Evolutionary conservation across 345 rosid species (phyloP).

Genomic region (Populus pruinosa): DNA sequence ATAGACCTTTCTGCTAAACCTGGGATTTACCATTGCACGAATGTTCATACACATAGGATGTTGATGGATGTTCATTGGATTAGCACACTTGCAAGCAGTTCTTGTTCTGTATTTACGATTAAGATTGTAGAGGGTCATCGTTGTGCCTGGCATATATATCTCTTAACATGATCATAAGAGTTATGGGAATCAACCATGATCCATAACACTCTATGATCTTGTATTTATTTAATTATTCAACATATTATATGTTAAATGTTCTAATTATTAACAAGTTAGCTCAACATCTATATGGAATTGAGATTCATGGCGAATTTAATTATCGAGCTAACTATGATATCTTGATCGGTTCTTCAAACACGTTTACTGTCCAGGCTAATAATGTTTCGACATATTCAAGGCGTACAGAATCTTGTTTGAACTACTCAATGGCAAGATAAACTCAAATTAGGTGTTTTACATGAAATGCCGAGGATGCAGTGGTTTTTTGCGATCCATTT

Average conservation of each 20-base stretch:
- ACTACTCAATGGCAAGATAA: neutral
- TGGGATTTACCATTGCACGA: neutral
- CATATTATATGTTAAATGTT: neutral
- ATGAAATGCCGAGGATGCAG: neutral
- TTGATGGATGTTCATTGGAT: neutral
- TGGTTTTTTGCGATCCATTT: neutral
- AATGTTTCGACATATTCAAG: neutral
- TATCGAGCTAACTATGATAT: neutral
- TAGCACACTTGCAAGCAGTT: neutral
- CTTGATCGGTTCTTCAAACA: neutral
- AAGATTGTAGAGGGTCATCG: neutral
- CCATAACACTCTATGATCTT: neutral
- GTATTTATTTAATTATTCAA: neutral
- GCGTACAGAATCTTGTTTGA: neutral
- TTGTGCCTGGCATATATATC: neutral
- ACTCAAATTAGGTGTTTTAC: neutral
- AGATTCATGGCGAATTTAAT: neutral
- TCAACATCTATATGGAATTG: neutral
- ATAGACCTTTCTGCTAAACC: neutral
- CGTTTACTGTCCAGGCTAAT: neutral
- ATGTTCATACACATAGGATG: neutral
- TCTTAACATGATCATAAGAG: neutral
- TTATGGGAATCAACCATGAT: neutral
- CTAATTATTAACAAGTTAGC: neutral
- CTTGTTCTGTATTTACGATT: neutral